Evolutionary conservation across 179 eudicot species (phyloP).

Genomic region (Corrigiola litoralis): DNA sequence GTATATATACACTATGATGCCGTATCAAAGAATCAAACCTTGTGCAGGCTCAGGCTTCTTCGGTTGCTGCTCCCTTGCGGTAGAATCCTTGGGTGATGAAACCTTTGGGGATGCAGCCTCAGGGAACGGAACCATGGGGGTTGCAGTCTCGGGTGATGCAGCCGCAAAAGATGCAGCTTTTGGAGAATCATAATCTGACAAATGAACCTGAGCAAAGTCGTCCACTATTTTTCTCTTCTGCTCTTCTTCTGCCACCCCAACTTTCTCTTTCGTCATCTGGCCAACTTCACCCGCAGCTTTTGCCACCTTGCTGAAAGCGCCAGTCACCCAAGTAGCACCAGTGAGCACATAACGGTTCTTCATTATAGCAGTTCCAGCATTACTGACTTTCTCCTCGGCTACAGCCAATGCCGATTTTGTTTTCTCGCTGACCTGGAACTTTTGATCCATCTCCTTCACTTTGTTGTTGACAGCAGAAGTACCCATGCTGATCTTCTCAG

Average conservation of each 20-base stretch:
- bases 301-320: constrained; percentile 40
- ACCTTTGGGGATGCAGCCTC: constrained; percentile 2
- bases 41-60: constrained; percentile 24
- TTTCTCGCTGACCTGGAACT: constrained; percentile 52
- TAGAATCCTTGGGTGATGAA: constrained; percentile 19
- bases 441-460: constrained; percentile 57
- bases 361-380: constrained; percentile 58
- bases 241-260: constrained; percentile 36
- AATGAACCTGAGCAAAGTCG: constrained; percentile 36
- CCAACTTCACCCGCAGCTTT: constrained; percentile 53
- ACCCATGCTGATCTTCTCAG: constrained; percentile 55
- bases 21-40: constrained; percentile 25
- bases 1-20: constrained; percentile 18
- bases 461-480: constrained; percentile 51
- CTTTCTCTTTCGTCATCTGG: constrained; percentile 43
- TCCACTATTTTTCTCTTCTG: constrained; percentile 34
- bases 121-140: constrained; percentile 7
- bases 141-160: constrained; percentile 1
- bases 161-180: constrained; percentile 4
- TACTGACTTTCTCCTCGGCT: constrained; percentile 51
- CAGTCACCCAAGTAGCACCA: constrained; percentile 50
- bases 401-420: constrained; percentile 45
- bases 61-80: constrained; percentile 19
- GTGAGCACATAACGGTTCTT: constrained; percentile 48
- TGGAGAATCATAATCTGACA: constrained; percentile 37